These are phyloP conservation scores for Ogataea paraovalis DNA, from an alignment of 805 yeast genomes.

Conservation along the genomic window DNA sequence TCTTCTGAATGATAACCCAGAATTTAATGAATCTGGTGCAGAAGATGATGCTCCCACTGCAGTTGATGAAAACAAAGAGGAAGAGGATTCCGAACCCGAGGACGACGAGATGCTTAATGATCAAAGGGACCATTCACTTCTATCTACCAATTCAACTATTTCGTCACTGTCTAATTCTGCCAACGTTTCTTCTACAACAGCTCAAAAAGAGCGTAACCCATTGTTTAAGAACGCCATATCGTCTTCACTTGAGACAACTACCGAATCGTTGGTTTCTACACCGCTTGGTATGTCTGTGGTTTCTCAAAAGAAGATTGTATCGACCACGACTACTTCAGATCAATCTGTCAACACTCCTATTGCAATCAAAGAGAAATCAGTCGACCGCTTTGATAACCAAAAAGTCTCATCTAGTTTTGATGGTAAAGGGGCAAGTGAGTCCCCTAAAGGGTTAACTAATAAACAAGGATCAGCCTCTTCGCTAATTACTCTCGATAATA, in stretches of 20 bases:
- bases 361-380: background rate
- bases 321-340: too few relatives aligned
- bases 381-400: background rate
- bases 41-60: background rate
- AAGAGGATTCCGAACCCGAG: conserved; percentile 12
- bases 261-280: conserved; percentile 1
- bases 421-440: too few relatives aligned
- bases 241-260: conserved; percentile 7
- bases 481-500: conserved; percentile 2
- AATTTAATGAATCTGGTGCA: conserved; percentile 13
- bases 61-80: too few relatives aligned
- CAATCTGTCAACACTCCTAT: background rate
- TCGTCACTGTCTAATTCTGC: conserved; percentile 21
- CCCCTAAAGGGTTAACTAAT: background rate
- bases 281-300: conserved; percentile 2
- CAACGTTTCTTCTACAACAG: background rate
- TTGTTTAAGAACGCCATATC: background rate
- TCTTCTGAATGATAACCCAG: conserved; percentile 10
- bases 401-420: background rate
- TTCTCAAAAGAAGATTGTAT: too few relatives aligned
- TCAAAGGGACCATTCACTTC: conserved; percentile 13
- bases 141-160: conserved; percentile 22
- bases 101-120: conserved; percentile 6
- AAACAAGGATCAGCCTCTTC: conserved; percentile 3
- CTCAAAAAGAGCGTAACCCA: conserved; percentile 7